These are phyloP conservation scores for Claviceps cyperi DNA, from an alignment of 2,329 filamentous ascomycete genomes.

Conservation along the genomic window DNA sequence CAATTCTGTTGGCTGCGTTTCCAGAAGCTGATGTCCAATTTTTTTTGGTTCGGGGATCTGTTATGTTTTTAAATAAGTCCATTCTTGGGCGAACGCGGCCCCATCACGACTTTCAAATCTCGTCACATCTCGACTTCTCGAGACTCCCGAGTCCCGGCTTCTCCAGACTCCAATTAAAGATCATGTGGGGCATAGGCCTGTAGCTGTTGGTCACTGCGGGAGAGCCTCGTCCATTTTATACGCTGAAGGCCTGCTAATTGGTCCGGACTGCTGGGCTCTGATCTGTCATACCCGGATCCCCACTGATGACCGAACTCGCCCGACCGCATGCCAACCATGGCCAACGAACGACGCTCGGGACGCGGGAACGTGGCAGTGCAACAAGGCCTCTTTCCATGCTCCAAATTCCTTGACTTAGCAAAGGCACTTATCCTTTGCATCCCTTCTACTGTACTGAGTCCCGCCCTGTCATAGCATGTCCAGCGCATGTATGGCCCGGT, in stretches of 20 bases:
- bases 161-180: too few relatives aligned
- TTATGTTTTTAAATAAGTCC: too few relatives aligned
- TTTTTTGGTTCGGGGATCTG: too few relatives aligned
- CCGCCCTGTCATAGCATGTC: background rate
- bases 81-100: too few relatives aligned
- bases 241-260: background rate
- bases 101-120: too few relatives aligned
- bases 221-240: background rate
- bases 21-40: too few relatives aligned
- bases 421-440: background rate
- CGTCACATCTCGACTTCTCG: too few relatives aligned
- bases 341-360: background rate
- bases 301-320: background rate
- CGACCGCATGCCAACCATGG: background rate
- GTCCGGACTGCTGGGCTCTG: background rate
- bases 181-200: background rate
- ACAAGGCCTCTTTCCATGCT: background rate
- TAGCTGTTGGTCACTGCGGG: too few relatives aligned
- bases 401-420: background rate
- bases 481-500: background rate
- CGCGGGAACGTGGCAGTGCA: background rate
- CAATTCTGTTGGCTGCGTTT: too few relatives aligned
- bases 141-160: too few relatives aligned
- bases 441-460: background rate
- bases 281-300: background rate